Percentiles rank a stretch among this genome's conserved stretches.
phyloP scores from a whole-genome alignment of 2,329 filamentous ascomycete species.

The Microdochium nivale region DNA sequence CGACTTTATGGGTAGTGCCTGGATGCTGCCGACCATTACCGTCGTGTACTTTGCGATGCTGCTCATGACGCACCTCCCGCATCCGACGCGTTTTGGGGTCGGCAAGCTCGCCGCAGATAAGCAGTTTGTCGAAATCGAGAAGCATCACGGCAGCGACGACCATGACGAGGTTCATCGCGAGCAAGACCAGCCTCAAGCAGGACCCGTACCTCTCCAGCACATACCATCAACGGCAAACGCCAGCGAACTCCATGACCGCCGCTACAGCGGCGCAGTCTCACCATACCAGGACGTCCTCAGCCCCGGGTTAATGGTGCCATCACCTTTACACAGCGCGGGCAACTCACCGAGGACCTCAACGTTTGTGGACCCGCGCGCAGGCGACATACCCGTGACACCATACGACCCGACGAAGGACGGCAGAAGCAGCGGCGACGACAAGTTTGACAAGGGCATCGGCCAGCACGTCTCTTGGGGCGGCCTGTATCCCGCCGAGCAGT shows the following conservation, averaged over 20 bases:
- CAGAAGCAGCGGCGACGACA: not conserved
- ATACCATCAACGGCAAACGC: not conserved
- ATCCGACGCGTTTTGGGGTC: slow-evolving; percentile 3
- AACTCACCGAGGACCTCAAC: not conserved
- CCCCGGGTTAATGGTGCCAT: not conserved
- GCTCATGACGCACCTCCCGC: slow-evolving; percentile 10
- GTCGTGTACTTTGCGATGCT: slow-evolving; percentile 14
- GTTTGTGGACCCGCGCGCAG: not conserved
- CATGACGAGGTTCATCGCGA: not conserved
- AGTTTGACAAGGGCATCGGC: not conserved
- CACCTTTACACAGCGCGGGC: not conserved
- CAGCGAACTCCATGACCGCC: not conserved
- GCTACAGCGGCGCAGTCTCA: not conserved
- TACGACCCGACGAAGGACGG: not conserved
- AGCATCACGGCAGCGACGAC: not conserved
- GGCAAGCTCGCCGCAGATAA: not conserved
- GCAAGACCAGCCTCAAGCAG: not conserved
- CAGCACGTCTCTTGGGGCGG: not conserved
- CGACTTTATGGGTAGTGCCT: slow-evolving; percentile 13
- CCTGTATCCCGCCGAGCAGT: not conserved
- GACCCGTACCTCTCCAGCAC: not conserved
- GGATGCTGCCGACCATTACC: slow-evolving; percentile 18
- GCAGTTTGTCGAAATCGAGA: not conserved
- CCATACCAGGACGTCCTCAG: not conserved
- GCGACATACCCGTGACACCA: not conserved